Base-by-base conservation (phyloP, 345 rosid species). In the Sonneratia caseolaris region DNA sequence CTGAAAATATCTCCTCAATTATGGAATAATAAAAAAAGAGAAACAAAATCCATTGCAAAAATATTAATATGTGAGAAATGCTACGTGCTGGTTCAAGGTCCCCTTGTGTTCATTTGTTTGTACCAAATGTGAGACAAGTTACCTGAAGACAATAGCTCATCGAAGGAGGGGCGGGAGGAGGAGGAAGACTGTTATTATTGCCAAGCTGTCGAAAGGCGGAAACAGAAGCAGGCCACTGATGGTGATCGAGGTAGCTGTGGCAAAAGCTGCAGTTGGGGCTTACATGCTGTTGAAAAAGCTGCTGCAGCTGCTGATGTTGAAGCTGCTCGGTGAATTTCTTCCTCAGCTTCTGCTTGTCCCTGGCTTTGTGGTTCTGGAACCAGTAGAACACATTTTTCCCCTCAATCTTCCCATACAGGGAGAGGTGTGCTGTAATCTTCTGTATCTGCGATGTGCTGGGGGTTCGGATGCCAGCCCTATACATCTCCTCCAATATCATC, bases 351-450 rank as follows among this genome's bases (percentile, higher is more conserved):
- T 86, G 96, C 68, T 93, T 82, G 67, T 94, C 97, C 76, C 98
- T 87, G 0, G 98, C 98, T 86, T 94, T 94, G 73, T 94, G 97
- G 84, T 94, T 94, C 74, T 94, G 98, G 55, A 94, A 94, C 98
- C 98, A 94, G 36, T 94, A 91, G 68, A 94, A 94, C 51, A 91
- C 97, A 73, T 94, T 94, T 79, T 91, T 94, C 43, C 98, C 98
- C 78, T 94, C 95, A 24, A 94, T 88, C 72, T 83, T 84, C 4
- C 98, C 98, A 74, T 85, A 88, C 47, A 78, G 68, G 8, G 91
- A 84, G 66, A 94, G 89, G 68, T 91, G 95, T 42, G 96, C 72
- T 45, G 98, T 90, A 78, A 94, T 94, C 55, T 86, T 83, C 55
- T 90, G 98, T 70, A 94, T 94, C 74, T 89, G 98, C 24, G 93